Evolutionary conservation across 139 green algal genomes (phyloP), one percentile per base, ranked within the genome.

Genomic region (Coelastrella sp.): DNA sequence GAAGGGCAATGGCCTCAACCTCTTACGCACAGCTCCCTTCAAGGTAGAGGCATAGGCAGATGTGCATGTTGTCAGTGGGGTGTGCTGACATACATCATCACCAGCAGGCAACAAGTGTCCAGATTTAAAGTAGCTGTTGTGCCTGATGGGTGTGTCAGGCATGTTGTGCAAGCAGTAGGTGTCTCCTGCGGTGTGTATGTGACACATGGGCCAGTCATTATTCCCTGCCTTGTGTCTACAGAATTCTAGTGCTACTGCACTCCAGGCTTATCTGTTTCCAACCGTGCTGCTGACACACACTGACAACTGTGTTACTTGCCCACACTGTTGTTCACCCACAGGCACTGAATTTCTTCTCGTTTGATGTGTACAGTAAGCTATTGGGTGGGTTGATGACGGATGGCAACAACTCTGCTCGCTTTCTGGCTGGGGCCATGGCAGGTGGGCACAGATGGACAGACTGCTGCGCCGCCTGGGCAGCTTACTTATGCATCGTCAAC

Each of bases 321-420:
- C 35, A 49, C 35, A 49, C 35, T 49, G 35, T 49, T 49, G 35
- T 72, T 1, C 4, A 6, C 20, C 49, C 76, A 61, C 91, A 96
- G 94, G 94, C 96, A 0, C 76, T 98, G 88, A 98, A 98, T 88
- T 98, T 97, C 90, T 96, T 93, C 49, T 95, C 91, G 8, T 98
- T 96, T 90, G 96, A 98, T 86, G 90, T 92, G 59, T 97, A 95
- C 91, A 90, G 93, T 56, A 93, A 91, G 14, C 73, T 88, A n/a
- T 76, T 96, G 22, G 24, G 91, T 24, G 11, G 25, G 22, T 49
- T 92, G 19, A 87, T 70, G 27, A 84, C 87, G 0, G 76, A 91
- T 24, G 92, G 93, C 20, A 91, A 76, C 66, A 91, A 92, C 91
- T 65, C 35, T 8, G 92, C 91, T 57, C 85, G 94, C 56, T 96